Base-by-base conservation (phyloP, 2,329 filamentous ascomycete species). In the Keithomyces neogunnii region DNA sequence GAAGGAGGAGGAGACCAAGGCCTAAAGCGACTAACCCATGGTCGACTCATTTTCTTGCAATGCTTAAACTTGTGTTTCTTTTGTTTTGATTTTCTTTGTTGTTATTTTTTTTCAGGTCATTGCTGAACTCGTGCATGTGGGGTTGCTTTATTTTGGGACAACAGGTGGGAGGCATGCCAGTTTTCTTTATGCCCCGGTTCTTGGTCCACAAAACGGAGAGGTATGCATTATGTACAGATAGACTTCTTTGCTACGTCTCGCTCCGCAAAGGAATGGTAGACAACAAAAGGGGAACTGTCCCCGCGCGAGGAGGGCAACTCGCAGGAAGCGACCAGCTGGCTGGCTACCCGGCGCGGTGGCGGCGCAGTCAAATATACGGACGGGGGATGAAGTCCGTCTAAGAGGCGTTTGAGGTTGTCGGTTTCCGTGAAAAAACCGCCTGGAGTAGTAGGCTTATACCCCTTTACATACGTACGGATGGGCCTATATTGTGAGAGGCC, bases 1-100 rank as follows among this genome's bases (percentile, higher is more conserved):
- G 66, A 76, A 81, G 64, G 77, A 81, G 67, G 66, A 68, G 55
- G 69, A 70, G 63, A 66, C 63, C 53, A 72, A 74, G 69, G 67
- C 69, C 59, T 72, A 72, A 63, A 42, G 28, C 29, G 29, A 32
- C 35, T 19, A 19, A 19, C 19, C 4, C 29, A 11, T 4, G 11
- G 29, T 39, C 30, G 53, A 49, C 38, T 50, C 48, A 28, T 52
- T 42, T 48, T 42, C 19, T 48, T 47, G 49, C 48, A 45, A 58
- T 33, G 30, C 4, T 30, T 35, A 40, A n/a, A 13, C 13, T 39
- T 43, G 35, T 31, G 5, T 54, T 55, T 52, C 59, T 58, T 68
- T 55, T 58, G 61, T 61, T 64, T 19, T 60, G 64, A 53, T 58
- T 51, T 54, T 53, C 19, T 42, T 38, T 46, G n/a, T 26, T 26